A percentile compares a stretch with the other conserved stretches of the same genome.
These are phyloP conservation scores for Ophiostoma novo-ulmi DNA, from an alignment of 2,329 filamentous ascomycete species.

Conservation along the genomic window DNA sequence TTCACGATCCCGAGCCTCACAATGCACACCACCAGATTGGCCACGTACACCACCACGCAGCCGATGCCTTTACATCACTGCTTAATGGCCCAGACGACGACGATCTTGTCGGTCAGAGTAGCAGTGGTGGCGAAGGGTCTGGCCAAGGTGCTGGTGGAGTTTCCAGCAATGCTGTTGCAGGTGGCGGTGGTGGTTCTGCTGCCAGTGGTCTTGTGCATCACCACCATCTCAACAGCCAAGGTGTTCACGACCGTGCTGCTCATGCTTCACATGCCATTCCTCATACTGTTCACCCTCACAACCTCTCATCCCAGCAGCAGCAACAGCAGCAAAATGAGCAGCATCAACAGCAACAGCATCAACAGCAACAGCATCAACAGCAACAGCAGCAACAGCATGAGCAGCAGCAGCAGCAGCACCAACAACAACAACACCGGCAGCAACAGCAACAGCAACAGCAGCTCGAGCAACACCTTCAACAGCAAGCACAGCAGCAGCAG, in stretches of 20 bases:
- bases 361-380: constrained; percentile 16
- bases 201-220: constrained; percentile 9
- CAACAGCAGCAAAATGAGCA: constrained; percentile 12
- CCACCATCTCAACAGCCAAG: constrained; percentile 20
- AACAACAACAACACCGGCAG: not conserved
- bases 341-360: constrained; percentile 16
- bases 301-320: constrained; percentile 6
- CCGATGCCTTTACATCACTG: constrained; percentile 50
- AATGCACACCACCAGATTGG: constrained; percentile 32
- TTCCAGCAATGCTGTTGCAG: not conserved
- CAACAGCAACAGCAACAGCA: constrained; percentile 10
- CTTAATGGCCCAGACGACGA: constrained; percentile 44
- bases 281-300: constrained; percentile 2
- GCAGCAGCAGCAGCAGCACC: constrained; percentile 14
- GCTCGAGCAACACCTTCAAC: constrained; percentile 3
- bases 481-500: constrained; percentile 21
- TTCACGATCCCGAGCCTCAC: constrained; percentile 35
- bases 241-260: constrained; percentile 8
- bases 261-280: constrained; percentile 11
- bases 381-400: constrained; percentile 18
- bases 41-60: constrained; percentile 33
- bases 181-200: not conserved
- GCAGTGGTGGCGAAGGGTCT: constrained; percentile 17
- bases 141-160: not conserved
- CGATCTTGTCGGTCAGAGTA: constrained; percentile 17